Percentiles rank a stretch among this genome's conserved stretches.
Conservation (phyloP, 164 flowering plant genomes). For the Paratinospora sagittata region DNA sequence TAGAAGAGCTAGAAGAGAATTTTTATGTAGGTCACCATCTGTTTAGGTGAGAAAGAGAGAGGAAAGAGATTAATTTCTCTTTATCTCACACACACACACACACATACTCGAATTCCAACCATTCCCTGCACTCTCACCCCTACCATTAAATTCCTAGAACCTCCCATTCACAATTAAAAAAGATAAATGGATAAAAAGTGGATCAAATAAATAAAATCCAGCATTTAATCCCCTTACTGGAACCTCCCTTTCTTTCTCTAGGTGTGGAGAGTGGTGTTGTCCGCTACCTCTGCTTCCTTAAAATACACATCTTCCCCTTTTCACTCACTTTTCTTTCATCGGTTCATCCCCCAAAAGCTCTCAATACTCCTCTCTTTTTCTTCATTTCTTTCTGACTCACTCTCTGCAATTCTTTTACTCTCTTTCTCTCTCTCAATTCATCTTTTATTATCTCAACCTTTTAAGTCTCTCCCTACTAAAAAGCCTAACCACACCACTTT, state of each 20-base stretch:
- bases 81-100: too few relatives aligned
- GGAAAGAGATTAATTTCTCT: too few relatives aligned
- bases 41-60: slow-evolving; percentile 21
- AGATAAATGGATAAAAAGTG: background rate
- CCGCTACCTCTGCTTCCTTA: slow-evolving; percentile 40
- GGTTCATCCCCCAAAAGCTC: slow-evolving; percentile 29
- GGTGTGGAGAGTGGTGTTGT: slow-evolving; percentile 13
- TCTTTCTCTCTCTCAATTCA: background rate
- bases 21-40: slow-evolving; percentile 23
- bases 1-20: slow-evolving; percentile 8
- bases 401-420: slow-evolving; percentile 13
- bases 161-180: slow-evolving; percentile 16
- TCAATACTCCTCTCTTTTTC: slow-evolving; percentile 15
- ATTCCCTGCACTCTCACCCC: too few relatives aligned
- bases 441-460: too few relatives aligned
- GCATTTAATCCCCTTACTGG: slow-evolving; percentile 11
- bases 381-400: slow-evolving; percentile 23
- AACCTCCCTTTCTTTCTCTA: slow-evolving; percentile 15
- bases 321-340: slow-evolving; percentile 35
- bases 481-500: background rate
- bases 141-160: slow-evolving; percentile 7
- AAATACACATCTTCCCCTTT: slow-evolving; percentile 38
- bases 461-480: too few relatives aligned
- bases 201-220: slow-evolving; percentile 1
- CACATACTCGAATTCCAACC: too few relatives aligned